Conservation (phyloP, 768 basidiomycete genomes). For the Lactifluus volemus region DNA sequence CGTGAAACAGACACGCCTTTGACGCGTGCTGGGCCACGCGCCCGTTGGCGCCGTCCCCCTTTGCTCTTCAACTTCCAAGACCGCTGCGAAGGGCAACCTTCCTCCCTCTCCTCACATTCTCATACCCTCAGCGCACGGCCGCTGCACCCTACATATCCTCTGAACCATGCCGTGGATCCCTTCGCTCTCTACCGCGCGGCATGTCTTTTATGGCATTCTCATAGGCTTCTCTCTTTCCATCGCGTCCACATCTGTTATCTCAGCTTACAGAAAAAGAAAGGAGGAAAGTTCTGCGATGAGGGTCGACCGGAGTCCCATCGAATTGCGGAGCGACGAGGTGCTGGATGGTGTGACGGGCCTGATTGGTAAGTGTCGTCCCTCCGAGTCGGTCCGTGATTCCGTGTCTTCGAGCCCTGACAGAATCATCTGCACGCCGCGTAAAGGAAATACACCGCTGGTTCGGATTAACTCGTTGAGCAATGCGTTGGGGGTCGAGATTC, state of each 20-base stretch:
- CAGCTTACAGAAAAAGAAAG: slow-evolving; percentile 44
- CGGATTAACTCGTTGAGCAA: slow-evolving; percentile 89
- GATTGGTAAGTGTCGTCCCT: slow-evolving; percentile 50
- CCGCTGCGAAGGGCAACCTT: not conserved
- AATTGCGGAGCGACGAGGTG: slow-evolving; percentile 68
- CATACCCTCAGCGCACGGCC: slow-evolving; percentile 11
- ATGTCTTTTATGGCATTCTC: slow-evolving; percentile 45
- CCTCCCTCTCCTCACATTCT: not conserved
- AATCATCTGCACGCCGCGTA: not conserved
- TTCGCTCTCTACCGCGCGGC: slow-evolving; percentile 25
- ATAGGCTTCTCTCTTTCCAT: slow-evolving; percentile 72
- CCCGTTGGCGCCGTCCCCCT: not conserved
- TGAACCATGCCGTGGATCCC: slow-evolving; percentile 21
- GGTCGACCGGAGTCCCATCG: slow-evolving; percentile 48
- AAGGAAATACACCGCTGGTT: slow-evolving; percentile 91
- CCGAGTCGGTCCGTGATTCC: not conserved
- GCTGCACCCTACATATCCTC: slow-evolving; percentile 1
- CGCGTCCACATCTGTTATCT: slow-evolving; percentile 55
- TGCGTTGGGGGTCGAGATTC: slow-evolving; percentile 85
- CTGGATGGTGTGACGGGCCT: slow-evolving; percentile 73
- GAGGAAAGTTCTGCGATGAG: slow-evolving; percentile 31
- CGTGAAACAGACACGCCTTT: not conserved
- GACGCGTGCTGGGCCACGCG: slow-evolving; percentile 23
- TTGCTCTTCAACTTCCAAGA: not conserved
- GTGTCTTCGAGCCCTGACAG: not conserved